Evolutionary conservation across 805 yeast genomes (phyloP), one percentile per base, ranked within the genome.

Genomic region (Suhomyces sp.): DNA sequence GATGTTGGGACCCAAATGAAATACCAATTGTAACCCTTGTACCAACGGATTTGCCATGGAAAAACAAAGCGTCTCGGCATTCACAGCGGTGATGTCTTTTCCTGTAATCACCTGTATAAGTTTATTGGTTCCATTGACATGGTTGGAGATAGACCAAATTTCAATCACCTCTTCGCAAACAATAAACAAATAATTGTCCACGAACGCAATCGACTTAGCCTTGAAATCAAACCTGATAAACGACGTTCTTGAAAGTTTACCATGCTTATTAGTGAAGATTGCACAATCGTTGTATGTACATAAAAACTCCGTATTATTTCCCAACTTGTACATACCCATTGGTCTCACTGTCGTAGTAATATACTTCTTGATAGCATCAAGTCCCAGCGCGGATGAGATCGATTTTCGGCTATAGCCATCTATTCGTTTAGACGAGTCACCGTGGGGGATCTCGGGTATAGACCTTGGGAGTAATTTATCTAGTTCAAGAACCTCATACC

Each of bases 211-310:
- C 10, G 52, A 52, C 44, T 53, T 56, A 7, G 71, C 69, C 40
- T 56, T 58, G 50, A 64, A 65, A 14, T 61, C 65, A 45, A 74
- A 76, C 39, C 62, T 56, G 3, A 79, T 54, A 24, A 67, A 52
- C 6, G 69, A 54, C 22, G 57, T 60, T 14, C 76, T 56, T 6
- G 76, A 69, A 24, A 79, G 62, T 42, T 70, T 70, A 3, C 85
- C 85, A 25, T 70, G 65, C 31, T 74, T 71, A 51, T 82, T 79
- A 39, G 81, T 72, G 39, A 79, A 79, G 2, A 86, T 63, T 4
- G 86, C 88, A 47, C 82, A 79, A 35, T 79, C 79, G 37, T 75
- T 83, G 61, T 84, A 87, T 23, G 84, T 82, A 29, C 84, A 54
- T 10, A 84, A 57, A 35, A 80, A 74, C 33, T 44, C 48, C n/a